Evolutionary conservation across 2,329 filamentous ascomycete species (phyloP), one percentile per base, ranked within the genome.

Genomic region (Fusarium newnesense): DNA sequence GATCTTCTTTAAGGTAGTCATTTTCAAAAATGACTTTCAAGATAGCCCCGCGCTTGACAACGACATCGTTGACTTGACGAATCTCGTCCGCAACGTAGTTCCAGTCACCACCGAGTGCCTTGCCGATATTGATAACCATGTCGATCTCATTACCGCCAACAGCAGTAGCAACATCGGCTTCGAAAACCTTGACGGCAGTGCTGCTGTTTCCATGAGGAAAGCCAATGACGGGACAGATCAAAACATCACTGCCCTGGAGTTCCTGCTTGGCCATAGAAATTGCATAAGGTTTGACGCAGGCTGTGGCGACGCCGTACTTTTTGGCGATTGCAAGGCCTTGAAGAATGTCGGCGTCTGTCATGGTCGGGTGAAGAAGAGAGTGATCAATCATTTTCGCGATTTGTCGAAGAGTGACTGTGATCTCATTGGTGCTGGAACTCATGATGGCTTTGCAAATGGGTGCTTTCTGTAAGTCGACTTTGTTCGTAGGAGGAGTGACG

Each of bases 1-100:
- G 84, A 16, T 84, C 75, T 0, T 87, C 80, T 4, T 81, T 34
- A 0, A 91, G 83, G 69, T 86, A 91, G 75, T 90, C 88, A 72
- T 89, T 91, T 73, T 91, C 88, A 62, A 91, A 90, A 54, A 91
- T 91, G 57, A 91, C 88, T 75, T 91, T 91, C 11, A 91, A 81
- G 2, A 84, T 81, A 0, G 84, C 86, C 0, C 84, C 84, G 11
- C 80, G 64, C n/a, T 77, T 75, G 2, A 77, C 75, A 7, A 90
- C 87, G 0, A 81, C 83, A 0, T 83, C 75, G 70, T 90, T 89
- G 69, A 91, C 79, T 36, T 78, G 75, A 2, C 79, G 75, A 54
- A 91, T 87, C 74, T 91, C 89, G 10, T 83, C 77, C 1, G 78
- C 74, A 18, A 91, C 87, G 69, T 90, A 91, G 11, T 82, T 83